Evolutionary conservation across 2,329 filamentous ascomycete species (phyloP).

Genomic region (Ciborinia camelliae): DNA sequence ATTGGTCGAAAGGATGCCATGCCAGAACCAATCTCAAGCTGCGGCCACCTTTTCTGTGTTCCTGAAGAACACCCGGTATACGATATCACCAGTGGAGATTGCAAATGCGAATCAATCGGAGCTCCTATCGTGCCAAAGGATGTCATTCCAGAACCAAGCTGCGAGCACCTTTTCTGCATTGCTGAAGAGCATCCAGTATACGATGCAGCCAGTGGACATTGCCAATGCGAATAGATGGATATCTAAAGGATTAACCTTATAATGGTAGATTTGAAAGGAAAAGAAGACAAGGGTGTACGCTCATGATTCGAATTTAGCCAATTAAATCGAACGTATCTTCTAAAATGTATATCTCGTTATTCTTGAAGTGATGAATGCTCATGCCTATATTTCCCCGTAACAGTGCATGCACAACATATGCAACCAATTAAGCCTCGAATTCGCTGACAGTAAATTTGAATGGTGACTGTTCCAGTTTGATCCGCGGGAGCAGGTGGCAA

Average conservation of each 20-base stretch:
- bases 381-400: neutral
- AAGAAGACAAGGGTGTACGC: neutral
- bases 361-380: neutral
- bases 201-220: slow-evolving; percentile 13
- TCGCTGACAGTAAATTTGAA: neutral
- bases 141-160: neutral
- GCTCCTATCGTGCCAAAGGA: slow-evolving; percentile 8
- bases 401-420: neutral
- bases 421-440: neutral
- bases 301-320: neutral
- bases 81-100: slow-evolving; percentile 12
- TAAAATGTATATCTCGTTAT: neutral
- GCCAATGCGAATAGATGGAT: slow-evolving; percentile 21
- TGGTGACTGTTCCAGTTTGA: neutral
- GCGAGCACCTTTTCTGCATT: slow-evolving; percentile 9
- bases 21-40: too few species aligned
- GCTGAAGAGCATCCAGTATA: slow-evolving; percentile 19
- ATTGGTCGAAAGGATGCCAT: neutral
- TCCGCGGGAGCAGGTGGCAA: neutral
- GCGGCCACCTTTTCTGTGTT: slow-evolving; percentile 6
- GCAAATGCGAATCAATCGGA: slow-evolving; percentile 21
- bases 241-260: neutral
- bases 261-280: neutral
- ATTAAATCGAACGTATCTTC: neutral
- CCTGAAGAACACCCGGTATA: slow-evolving; percentile 19